Conservation (phyloP, 2,329 filamentous ascomycete genomes). For the Ustilaginoidea virens region DNA sequence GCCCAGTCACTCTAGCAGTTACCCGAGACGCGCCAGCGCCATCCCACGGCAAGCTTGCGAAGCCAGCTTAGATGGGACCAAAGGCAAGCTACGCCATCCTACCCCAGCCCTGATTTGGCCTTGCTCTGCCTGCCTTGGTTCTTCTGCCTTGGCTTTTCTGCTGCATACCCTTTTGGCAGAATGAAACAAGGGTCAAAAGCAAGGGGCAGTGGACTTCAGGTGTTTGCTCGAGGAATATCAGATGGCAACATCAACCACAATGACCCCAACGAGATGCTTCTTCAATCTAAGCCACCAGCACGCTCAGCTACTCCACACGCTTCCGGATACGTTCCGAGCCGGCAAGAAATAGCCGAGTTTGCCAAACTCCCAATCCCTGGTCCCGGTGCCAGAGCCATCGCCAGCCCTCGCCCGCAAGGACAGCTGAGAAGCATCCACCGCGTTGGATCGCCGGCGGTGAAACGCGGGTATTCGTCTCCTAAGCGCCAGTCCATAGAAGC, state of each 20-base stretch:
- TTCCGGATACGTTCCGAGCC: constrained; percentile 8
- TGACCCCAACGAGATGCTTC: constrained; percentile 6
- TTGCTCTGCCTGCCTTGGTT: no score
- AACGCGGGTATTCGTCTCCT: constrained; percentile 6
- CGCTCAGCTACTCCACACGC: constrained; percentile 8
- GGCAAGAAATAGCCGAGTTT: constrained; percentile 17
- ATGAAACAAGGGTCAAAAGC: constrained; percentile 13
- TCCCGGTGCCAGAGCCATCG: constrained; percentile 7
- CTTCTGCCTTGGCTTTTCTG: no score
- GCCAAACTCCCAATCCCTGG: constrained; percentile 21
- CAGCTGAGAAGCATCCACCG: constrained; percentile 8
- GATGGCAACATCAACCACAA: constrained; percentile 10
- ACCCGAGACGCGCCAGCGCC: no score
- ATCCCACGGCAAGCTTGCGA: no score
- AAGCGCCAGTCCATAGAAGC: constrained; percentile 5
- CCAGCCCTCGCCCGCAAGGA: constrained; percentile 2
- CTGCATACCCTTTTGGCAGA: neutral
- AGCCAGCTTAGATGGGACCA: no score
- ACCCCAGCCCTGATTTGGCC: no score
- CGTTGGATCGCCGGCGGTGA: constrained; percentile 8
- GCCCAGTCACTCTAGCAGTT: no score
- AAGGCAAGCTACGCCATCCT: no score
- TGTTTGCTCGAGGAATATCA: constrained; percentile 15
- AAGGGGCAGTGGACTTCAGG: constrained; percentile 15
- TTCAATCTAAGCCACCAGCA: constrained; percentile 7